Evolutionary conservation across 306 rosid genomes (phyloP).

Genomic region (Urtica urens): DNA sequence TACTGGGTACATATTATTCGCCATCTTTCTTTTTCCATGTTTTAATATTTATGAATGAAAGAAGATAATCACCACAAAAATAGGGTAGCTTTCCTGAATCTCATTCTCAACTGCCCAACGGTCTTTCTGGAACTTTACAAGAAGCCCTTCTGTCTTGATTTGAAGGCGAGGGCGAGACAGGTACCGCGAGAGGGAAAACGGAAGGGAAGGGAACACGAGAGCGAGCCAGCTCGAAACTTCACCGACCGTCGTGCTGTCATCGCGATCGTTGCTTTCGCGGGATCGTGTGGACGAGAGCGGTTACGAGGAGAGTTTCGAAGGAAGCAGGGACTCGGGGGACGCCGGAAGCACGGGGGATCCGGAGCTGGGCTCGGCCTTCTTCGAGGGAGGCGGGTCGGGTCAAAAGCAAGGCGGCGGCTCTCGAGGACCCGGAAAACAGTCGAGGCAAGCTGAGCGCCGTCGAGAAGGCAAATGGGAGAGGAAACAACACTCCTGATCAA

Average conservation of each 20-base stretch:
- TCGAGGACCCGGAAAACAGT: constrained; percentile 63
- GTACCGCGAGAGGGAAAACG: constrained; percentile 87
- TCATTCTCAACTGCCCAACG: too few relatives aligned
- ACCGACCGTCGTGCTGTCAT: constrained; percentile 61
- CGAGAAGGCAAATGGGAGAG: constrained; percentile 98
- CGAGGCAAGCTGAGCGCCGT: constrained; percentile 70
- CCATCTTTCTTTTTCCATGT: not conserved
- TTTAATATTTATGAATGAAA: not conserved
- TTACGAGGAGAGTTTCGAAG: constrained; percentile 72
- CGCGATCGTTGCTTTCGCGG: constrained; percentile 71
- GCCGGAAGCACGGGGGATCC: constrained; percentile 81
- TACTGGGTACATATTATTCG: constrained; percentile 37
- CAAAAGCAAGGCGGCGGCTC: constrained; percentile 74
- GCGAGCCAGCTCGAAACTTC: constrained; percentile 52
- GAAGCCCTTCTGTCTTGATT: constrained; percentile 12
- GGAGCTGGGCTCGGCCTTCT: constrained; percentile 54
- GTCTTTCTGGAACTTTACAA: too few relatives aligned
- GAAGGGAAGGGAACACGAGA: constrained; percentile 73
- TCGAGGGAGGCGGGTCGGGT: constrained; percentile 81
- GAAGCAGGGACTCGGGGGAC: constrained; percentile 90
- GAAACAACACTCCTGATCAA: too few relatives aligned
- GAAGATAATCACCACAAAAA: too few relatives aligned
- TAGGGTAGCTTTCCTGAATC: too few relatives aligned
- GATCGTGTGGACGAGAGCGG: constrained; percentile 75
- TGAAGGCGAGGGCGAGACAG: constrained; percentile 80